Evolutionary conservation across 2,329 filamentous ascomycete genomes (phyloP), one percentile per base, ranked within the genome.

Genomic region (Aspergillus tubingensis): DNA sequence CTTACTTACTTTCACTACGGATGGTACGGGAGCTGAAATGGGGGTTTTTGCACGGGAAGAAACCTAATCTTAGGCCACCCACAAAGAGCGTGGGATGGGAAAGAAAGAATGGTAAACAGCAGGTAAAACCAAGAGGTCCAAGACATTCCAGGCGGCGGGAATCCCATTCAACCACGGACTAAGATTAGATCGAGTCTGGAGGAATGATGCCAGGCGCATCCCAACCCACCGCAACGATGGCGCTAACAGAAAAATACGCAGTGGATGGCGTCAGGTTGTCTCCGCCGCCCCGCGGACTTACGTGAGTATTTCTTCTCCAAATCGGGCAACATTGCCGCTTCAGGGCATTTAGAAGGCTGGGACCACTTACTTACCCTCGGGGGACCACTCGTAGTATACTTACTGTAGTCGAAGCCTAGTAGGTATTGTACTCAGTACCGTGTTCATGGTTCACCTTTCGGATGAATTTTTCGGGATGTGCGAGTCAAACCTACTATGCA

Each of bases 221-320:
- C 23, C 19, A 49, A 27, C 21, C 44, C 44, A 49, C 44, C 44
- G 44, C 15, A 13, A 23, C 44, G 44, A 49, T 49, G 23, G 21
- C 47, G 47, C 23, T 50, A 50, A 23, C 32, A 50, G 47, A 30
- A 30, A 50, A 50, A 50, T 30, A 50, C 25, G 47, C n/a, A 50
- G 8, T 3, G 27, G 15, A 27, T 50, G 15, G 23, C 25, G 23
- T 30, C 23, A 27, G 15, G 25, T 15, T 27, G 11, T 5, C 47
- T 50, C 47, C 47, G 47, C 47, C 47, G 47, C 47, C 47, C 47
- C 47, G 47, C 47, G 47, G 15, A 6, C 3, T 50, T 50, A 50
- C 47, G 47, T 50, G 30, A 50, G 7, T n/a, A 21, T 30, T 27
- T 15, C 47, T n/a, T 11, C 5, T 2, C 13, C 15, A 30, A 30